Percentiles rank a stretch among this genome's conserved stretches.
phyloP scores from a whole-genome alignment of 768 basidiomycete species.

The Suillus alpinus region DNA sequence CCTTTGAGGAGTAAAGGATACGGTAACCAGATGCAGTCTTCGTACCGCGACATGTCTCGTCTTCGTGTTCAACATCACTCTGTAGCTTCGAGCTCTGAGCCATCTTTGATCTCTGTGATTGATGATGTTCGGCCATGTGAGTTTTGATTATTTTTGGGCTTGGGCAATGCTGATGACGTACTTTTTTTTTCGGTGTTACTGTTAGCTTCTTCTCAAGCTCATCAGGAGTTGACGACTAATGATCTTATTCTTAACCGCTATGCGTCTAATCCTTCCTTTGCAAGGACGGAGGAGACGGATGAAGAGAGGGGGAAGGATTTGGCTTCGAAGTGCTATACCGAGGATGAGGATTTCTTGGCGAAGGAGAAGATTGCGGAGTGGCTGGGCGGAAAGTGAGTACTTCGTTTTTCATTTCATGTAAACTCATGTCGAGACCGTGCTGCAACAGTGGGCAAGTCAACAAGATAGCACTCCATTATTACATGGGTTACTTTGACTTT shows the following conservation, averaged over 20 bases:
- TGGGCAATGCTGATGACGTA: conserved; percentile 10
- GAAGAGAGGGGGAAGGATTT: conserved; percentile 67
- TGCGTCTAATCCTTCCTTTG: conserved; percentile 37
- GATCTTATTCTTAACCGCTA: conserved; percentile 46
- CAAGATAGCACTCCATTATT: conserved; percentile 69
- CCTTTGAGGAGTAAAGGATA: conserved; percentile 44
- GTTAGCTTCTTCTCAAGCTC: conserved; percentile 33
- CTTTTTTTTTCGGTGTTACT: conserved; percentile 5
- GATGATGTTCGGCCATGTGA: conserved; percentile 52
- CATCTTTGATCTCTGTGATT: conserved; percentile 60
- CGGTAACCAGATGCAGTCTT: conserved; percentile 33
- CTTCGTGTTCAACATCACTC: conserved; percentile 69
- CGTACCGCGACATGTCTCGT: conserved; percentile 39
- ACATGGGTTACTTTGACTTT: conserved; percentile 91
- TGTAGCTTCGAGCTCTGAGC: conserved; percentile 77
- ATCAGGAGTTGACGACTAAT: conserved; percentile 54
- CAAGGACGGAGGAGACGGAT: conserved; percentile 52
- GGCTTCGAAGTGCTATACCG: conserved; percentile 78
- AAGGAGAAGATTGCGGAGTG: conserved; percentile 96
- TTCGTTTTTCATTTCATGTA: conserved; percentile 5
- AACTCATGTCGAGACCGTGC: conserved; percentile 3
- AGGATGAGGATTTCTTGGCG: conserved; percentile 79
- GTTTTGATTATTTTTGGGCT: conserved; percentile 23
- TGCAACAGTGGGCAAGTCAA: conserved; percentile 67
- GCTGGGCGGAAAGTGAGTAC: conserved; percentile 88